A percentile compares a stretch with the other conserved stretches of the same genome.
phyloP scores from a whole-genome alignment of 352 stramenopile genomes.

The Thraustotheca clavata region DNA sequence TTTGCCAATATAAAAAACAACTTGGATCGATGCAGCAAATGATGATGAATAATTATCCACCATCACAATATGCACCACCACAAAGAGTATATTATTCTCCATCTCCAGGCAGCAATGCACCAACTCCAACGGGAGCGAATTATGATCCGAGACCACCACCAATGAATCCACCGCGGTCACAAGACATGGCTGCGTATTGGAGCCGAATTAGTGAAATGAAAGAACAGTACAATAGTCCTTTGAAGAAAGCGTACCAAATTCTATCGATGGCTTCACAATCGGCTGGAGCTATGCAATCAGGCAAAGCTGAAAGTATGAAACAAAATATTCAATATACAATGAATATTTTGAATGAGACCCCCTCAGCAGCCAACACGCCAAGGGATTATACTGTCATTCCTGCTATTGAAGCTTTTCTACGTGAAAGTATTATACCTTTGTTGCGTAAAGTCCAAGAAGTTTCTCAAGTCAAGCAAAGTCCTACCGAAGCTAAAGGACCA shows the following conservation, averaged over 20 bases:
- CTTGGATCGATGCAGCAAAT: neutral
- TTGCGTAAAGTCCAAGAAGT: conserved; percentile 42
- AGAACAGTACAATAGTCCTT: conserved; percentile 33
- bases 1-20: conserved; percentile 6
- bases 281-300: conserved; percentile 44
- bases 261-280: conserved; percentile 42
- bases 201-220: conserved; percentile 55
- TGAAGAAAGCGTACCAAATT: conserved; percentile 54
- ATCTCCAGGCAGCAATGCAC: neutral
- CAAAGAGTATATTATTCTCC: neutral
- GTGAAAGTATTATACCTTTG: conserved; percentile 67
- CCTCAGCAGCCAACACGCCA: conserved; percentile 35
- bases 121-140: neutral
- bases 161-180: no score
- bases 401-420: conserved; percentile 77
- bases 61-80: neutral
- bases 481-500: neutral
- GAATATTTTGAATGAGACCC: conserved; percentile 43
- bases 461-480: neutral
- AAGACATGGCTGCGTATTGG: conserved; percentile 56
- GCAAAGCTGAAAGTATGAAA: conserved; percentile 72
- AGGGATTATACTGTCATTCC: conserved; percentile 56
- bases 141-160: neutral
- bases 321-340: conserved; percentile 70
- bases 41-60: conserved; percentile 5